Base-by-base conservation (phyloP, 176 grass and related monocot genomes). In the Oryza coarctata region DNA sequence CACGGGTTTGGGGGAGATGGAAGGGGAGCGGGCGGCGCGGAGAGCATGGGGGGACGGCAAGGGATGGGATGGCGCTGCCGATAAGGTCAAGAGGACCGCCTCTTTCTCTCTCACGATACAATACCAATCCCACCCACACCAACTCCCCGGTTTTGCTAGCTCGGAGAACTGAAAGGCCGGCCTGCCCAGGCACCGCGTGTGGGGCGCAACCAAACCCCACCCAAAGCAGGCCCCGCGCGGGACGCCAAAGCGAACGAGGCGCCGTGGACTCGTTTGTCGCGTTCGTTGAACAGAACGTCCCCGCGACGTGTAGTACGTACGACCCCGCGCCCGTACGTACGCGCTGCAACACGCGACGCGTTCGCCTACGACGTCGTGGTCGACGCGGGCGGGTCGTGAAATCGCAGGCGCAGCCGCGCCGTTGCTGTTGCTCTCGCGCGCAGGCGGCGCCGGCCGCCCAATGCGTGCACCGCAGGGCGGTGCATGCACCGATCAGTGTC, bases 61-160 rank as follows among this genome's bases (percentile, higher is more conserved):
- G 79, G 88, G 83, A 86, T 90, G 88, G 83, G 88, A 23, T 45
- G 83, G 83, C 36, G 73, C 79, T 82, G 79, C 83, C 61, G 83
- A 86, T 86, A 89, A 89, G 77, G 79, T 79, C 61, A 83, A 77
- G 85, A 89, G 88, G 88, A 77, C 88, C 34, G 20, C 9, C 57
- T 69, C 28, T 71, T 12, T 36, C 76, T 39, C 25, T 35, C 66
- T 52, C 62, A 13, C 79, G 47, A 50, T n/a, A 25, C 31, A 32
- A 52, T 75, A 20, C 79, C 70, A 62, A 87, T 75, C 65, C 49
- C 70, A 83, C 85, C 87, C 89, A 89, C 89, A 91, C 89, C 83
- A 63, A 86, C 57, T 84, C 71, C 20, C 50, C 50, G 50, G 75
- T 84, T 85, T 86, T 88, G 38, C 35, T 73, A 80, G 35, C 75